phyloP scores from a whole-genome alignment of 2,329 filamentous ascomycete genomes.

The Ascochyta rabiei region DNA sequence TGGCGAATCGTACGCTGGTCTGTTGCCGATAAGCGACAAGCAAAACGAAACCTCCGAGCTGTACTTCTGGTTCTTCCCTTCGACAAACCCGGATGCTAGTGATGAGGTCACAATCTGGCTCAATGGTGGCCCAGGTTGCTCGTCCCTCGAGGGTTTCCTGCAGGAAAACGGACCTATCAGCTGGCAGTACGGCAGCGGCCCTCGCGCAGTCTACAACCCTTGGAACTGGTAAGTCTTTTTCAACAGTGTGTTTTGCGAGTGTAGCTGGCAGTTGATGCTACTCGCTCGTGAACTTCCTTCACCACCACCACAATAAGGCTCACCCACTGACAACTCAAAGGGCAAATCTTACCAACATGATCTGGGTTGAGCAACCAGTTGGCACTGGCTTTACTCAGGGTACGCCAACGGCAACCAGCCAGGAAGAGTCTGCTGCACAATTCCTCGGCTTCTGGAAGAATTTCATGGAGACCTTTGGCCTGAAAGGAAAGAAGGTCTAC shows the following conservation, averaged over 20 bases:
- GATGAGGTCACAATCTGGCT: constrained; percentile 60
- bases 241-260: too few species aligned
- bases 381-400: constrained; percentile 73
- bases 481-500: constrained; percentile 72
- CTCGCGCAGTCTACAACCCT: constrained; percentile 50
- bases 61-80: constrained; percentile 65
- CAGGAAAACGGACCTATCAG: constrained; percentile 56
- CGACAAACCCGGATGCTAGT: constrained; percentile 53
- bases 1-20: constrained; percentile 53
- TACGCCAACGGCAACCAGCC: constrained; percentile 65
- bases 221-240: constrained; percentile 49
- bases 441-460: constrained; percentile 82
- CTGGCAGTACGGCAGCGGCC: constrained; percentile 53
- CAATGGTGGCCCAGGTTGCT: constrained; percentile 54
- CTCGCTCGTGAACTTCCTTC: too few species aligned
- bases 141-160: constrained; percentile 55
- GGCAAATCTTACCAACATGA: constrained; percentile 72
- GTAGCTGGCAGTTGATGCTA: too few species aligned
- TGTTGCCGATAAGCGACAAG: constrained; percentile 60
- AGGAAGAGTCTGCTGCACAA: constrained; percentile 71
- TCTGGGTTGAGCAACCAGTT: constrained; percentile 75
- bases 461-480: constrained; percentile 71
- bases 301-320: too few species aligned
- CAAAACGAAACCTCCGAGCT: constrained; percentile 54
- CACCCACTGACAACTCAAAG: background rate